Evolutionary conservation across 2,329 filamentous ascomycete species (phyloP).

Genomic region (Botrytis pseudocinerea): DNA sequence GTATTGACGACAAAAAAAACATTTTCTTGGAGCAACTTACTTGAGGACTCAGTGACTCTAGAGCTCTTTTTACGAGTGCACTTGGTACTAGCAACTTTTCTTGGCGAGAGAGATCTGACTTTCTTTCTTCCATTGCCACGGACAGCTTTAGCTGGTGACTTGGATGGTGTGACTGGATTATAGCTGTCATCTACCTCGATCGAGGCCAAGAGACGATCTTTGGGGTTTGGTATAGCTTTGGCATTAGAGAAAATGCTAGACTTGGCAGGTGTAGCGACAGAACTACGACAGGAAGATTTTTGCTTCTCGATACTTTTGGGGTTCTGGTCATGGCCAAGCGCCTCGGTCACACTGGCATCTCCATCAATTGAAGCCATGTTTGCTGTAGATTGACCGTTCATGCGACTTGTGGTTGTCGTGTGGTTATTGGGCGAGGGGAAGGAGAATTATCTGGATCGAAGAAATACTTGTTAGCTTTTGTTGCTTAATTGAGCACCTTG

Average conservation of each 20-base stretch:
- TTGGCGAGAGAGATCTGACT: not conserved
- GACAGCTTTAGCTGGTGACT: not conserved
- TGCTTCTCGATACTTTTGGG: not conserved
- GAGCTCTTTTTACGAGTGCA: not conserved
- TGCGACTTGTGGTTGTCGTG: not conserved
- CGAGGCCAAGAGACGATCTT: not conserved
- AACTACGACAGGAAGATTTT: not conserved
- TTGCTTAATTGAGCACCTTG: not conserved
- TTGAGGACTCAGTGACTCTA: not conserved
- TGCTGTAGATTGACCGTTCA: not conserved
- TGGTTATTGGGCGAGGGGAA: not conserved
- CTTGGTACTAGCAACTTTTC: not conserved
- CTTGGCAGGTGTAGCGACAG: conserved; percentile 5
- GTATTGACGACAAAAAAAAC: not conserved
- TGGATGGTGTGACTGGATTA: not conserved
- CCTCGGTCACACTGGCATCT: not conserved
- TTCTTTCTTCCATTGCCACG: not conserved
- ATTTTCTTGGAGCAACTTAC: not conserved
- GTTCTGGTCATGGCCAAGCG: not conserved
- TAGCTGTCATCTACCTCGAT: not conserved
- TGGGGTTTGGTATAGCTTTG: not conserved
- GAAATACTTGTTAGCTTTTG: not conserved
- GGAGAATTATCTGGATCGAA: not conserved
- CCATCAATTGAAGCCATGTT: not conserved
- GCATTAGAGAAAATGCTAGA: not conserved